A percentile compares a stretch with the other conserved stretches of the same genome.
Evolutionary conservation across 345 rosid species (phyloP).

Genomic region (Rhizophora apiculata): DNA sequence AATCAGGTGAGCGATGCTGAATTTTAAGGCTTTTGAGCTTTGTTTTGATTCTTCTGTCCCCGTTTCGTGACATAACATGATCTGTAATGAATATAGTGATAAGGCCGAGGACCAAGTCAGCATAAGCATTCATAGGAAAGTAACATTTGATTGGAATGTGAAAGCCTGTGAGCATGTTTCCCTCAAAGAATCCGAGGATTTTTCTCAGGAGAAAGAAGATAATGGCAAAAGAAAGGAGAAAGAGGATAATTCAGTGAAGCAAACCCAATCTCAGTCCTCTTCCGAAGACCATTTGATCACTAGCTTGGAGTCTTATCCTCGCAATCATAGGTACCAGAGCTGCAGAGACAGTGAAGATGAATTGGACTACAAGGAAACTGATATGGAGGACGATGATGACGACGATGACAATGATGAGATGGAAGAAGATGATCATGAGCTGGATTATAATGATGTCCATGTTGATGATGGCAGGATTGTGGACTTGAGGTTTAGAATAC

Average conservation of each 20-base stretch:
- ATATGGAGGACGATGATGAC: constrained; percentile 15
- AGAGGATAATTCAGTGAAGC: constrained; percentile 22
- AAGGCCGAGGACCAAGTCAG: constrained; percentile 44
- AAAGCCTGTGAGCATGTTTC: constrained; percentile 56
- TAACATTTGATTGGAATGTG: constrained; percentile 66
- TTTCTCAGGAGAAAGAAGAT: constrained; percentile 30
- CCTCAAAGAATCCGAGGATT: constrained; percentile 37
- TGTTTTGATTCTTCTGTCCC: not conserved
- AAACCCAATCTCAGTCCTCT: constrained; percentile 38
- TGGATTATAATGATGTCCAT: not conserved
- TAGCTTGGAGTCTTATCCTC: constrained; percentile 55
- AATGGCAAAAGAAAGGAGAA: constrained; percentile 11
- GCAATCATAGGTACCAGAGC: constrained; percentile 41
- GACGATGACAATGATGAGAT: constrained; percentile 1
- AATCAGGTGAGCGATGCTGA: constrained; percentile 33
- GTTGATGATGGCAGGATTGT: constrained; percentile 8
- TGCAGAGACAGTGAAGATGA: constrained; percentile 38
- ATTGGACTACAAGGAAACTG: constrained; percentile 28
- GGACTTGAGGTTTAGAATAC: constrained; percentile 1
- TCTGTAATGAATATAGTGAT: constrained; percentile 24
- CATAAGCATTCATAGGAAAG: constrained; percentile 55
- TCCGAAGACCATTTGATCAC: constrained; percentile 44
- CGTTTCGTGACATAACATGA: not conserved
- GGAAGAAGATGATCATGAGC: constrained; percentile 5
- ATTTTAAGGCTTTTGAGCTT: not conserved